phyloP scores from a whole-genome alignment of 176 grass and related monocot species.

The Microstegium vimineum region DNA sequence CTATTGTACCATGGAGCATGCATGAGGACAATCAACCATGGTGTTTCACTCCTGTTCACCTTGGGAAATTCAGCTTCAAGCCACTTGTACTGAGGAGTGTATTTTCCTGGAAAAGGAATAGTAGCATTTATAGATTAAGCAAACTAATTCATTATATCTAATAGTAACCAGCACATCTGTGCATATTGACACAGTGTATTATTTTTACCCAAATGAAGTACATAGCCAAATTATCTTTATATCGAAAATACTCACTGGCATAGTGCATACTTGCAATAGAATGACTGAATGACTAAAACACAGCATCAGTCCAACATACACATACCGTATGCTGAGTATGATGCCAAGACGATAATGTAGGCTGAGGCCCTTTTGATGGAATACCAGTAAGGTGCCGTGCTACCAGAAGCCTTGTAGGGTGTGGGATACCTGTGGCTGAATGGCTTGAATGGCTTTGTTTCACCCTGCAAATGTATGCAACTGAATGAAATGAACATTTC shows the following conservation, averaged over 20 bases:
- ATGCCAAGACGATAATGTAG: constrained; percentile 75
- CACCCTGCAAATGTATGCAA: constrained; percentile 56
- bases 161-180: not conserved
- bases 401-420: constrained; percentile 71
- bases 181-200: not conserved
- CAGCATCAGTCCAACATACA: not conserved
- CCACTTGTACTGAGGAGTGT: constrained; percentile 91
- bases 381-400: constrained; percentile 83
- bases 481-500: constrained; percentile 8
- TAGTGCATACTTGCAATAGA: not conserved
- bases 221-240: not conserved
- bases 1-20: constrained; percentile 97
- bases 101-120: constrained; percentile 53
- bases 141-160: not conserved
- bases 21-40: constrained; percentile 92
- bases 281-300: not conserved
- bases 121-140: not conserved
- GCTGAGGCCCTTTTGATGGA: constrained; percentile 86
- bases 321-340: constrained; percentile 88
- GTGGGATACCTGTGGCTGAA: constrained; percentile 59
- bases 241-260: not conserved
- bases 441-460: constrained; percentile 77
- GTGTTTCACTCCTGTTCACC: constrained; percentile 83
- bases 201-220: not conserved
- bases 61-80: constrained; percentile 76